These are phyloP conservation scores for Corynascus novoguineensis DNA, from an alignment of 495 filamentous ascomycete species.

Conservation along the genomic window DNA sequence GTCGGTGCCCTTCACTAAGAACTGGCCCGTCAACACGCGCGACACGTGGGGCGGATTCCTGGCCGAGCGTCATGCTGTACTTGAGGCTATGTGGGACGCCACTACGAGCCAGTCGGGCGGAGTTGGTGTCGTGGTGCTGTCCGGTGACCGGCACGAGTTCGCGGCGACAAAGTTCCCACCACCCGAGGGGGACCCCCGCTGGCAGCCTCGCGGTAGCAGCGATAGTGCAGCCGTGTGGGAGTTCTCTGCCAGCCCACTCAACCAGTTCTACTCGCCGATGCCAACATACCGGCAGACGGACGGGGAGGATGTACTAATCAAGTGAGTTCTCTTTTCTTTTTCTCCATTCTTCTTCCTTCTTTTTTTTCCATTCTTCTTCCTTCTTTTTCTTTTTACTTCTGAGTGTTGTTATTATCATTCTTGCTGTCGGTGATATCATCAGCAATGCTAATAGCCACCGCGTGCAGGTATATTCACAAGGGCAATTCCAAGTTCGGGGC, in stretches of 20 bases:
- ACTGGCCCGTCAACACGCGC: constrained; percentile 75
- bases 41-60: constrained; percentile 95
- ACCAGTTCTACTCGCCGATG: constrained; percentile 88
- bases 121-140: constrained; percentile 75
- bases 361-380: neutral
- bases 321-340: too few species aligned
- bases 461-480: constrained; percentile 65
- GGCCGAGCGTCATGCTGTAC: constrained; percentile 65
- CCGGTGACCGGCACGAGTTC: constrained; percentile 92
- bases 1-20: constrained; percentile 91
- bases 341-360: neutral
- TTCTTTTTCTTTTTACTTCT: too few species aligned
- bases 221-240: constrained; percentile 65
- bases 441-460: too few species aligned
- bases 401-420: too few species aligned
- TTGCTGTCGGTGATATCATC: too few species aligned
- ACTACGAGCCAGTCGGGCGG: constrained; percentile 62
- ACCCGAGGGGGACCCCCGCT: constrained; percentile 41
- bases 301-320: constrained; percentile 69
- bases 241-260: constrained; percentile 82
- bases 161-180: constrained; percentile 84
- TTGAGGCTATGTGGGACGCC: constrained; percentile 87
- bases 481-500: constrained; percentile 90
- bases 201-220: constrained; percentile 38
- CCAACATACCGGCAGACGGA: constrained; percentile 75